Evolutionary conservation across 2,329 filamentous ascomycete genomes (phyloP), one percentile per base, ranked within the genome.

Genomic region (Beauveria sp.): DNA sequence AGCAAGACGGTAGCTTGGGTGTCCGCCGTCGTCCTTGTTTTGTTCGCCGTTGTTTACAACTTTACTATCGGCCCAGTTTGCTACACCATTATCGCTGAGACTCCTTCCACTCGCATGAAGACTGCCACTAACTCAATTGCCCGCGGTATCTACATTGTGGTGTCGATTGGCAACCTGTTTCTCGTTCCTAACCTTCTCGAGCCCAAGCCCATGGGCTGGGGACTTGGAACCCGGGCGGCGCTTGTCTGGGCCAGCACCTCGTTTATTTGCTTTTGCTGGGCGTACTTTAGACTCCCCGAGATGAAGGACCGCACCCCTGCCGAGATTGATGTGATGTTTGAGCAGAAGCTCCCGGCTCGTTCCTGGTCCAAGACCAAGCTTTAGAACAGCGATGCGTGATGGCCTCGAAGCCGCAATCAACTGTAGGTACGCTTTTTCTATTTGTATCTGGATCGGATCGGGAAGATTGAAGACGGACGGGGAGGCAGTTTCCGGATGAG

Each of bases 71-170:
- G 77, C 0, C 69, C 69, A 2, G 56, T 71, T 7, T 64, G 64
- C 48, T 67, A 82, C 50, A 63, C 82, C 30, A 66, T 70, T 64
- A 79, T 80, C 66, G 79, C 78, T 66, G 64, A 81, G 73, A 37
- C 70, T 3, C 64, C 68, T 8, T 62, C 67, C 7, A 64, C 66
- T 5, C 64, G 67, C 34, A 63, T 66, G 28, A 69, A 65, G 51
- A 53, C 62, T 24, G 63, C 65, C 46, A 69, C 67, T 16, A 65
- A 66, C 59, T 58, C 64, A 1, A 61, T 70, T 14, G 63, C 65
- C 12, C 63, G 66, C 10, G 52, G 51, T 3, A 51, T 63, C 16
- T 65, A 66, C 48, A 61, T 66, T 52, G 28, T 63, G 1, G 30
- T 65, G 5, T 61, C 63, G 4, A 63, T 68, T 22, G 59, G 61